Evolutionary conservation across 192 early-diverging fungal genomes (phyloP), one percentile per base, ranked within the genome.

Genomic region (Mortierella claussenii): DNA sequence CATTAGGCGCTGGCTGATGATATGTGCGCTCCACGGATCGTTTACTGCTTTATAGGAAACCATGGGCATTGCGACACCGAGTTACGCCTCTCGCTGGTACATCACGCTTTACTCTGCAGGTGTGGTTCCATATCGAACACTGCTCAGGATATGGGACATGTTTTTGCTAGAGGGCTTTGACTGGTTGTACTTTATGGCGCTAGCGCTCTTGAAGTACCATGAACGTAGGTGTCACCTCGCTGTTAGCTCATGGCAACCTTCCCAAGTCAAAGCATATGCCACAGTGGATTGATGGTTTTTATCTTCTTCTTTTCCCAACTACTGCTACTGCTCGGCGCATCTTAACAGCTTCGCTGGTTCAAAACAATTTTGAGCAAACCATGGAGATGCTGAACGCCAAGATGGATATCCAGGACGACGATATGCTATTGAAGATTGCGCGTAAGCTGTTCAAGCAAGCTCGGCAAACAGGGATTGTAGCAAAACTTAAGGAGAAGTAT

Each of bases 41-140:
- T 31, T 0, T 18, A 49, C 7, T 43, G 8, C 15, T 24, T 27
- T 11, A 17, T 65, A 88, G 86, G 57, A 63, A 49, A 73, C 68
- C 1, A 54, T 85, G 50, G 79, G 78, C n/a, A 71, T 88, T 36
- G 63, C 78, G 2, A 86, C 68, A 12, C 75, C 80, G 17, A 70
- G 83, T n/a, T 88, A 83, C 71, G 78, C 84, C 9, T 86, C 86
- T 17, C 79, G 79, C 34, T 88, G 86, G 86, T 88, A 86, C 47
- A 88, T 88, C 23, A 88, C 86, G 0, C 68, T 88, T 8, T 88
- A 84, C 52, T 71, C 86, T 26, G 84, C 82, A 28, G 83, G 81
- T 8, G 80, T 88, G 10, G 78, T 88, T 27, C 68, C 61, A 17
- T 81, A 86, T 65, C 80, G 83, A 31, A 84, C 81, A 27, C 27